phyloP scores from a whole-genome alignment of 1,139 yeast species.

The Pneumocystis wakefieldiae region DNA sequence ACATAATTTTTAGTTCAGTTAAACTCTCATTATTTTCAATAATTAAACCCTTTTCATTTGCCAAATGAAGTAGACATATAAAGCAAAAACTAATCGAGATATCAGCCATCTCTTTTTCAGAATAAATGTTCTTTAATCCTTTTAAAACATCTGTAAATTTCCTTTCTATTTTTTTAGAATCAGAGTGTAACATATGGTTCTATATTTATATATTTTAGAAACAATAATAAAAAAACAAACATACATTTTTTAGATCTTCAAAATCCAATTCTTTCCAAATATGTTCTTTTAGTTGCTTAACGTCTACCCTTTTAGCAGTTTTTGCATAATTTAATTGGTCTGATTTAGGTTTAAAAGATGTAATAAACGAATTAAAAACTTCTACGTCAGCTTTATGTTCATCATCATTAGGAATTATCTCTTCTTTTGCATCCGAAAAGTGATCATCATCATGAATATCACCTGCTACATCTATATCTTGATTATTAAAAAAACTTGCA shows the following conservation, averaged over 20 bases:
- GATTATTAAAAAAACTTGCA: slow-evolving; percentile 31
- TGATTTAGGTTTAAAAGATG: slow-evolving; percentile 30
- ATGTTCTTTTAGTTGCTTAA: slow-evolving; percentile 62
- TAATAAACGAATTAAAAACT: slow-evolving; percentile 12
- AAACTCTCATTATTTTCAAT: slow-evolving; percentile 39
- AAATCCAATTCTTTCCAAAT: slow-evolving; percentile 47
- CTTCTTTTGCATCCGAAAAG: slow-evolving; percentile 15
- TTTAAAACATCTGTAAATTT: slow-evolving; percentile 36
- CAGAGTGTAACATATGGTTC: slow-evolving; percentile 6
- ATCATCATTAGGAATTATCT: slow-evolving; percentile 8
- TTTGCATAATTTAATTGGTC: slow-evolving; percentile 62
- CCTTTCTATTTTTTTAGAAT: slow-evolving; percentile 2
- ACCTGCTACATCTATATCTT: slow-evolving; percentile 18
- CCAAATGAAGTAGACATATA: slow-evolving; percentile 69
- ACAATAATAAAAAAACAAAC: not conserved
- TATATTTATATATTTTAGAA: slow-evolving; percentile 12
- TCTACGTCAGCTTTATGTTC: slow-evolving; percentile 15
- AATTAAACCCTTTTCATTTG: slow-evolving; percentile 69
- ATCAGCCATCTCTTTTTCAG: slow-evolving; percentile 32
- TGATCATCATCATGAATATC: slow-evolving; percentile 12
- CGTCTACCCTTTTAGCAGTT: slow-evolving; percentile 74
- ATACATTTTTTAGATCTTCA: slow-evolving; percentile 9
- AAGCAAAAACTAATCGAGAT: slow-evolving; percentile 79
- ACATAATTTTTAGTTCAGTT: slow-evolving; percentile 23
- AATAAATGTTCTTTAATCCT: slow-evolving; percentile 24